Conservation (phyloP, 192 early-diverging fungal genomes). For the Chytriomyces sp. region DNA sequence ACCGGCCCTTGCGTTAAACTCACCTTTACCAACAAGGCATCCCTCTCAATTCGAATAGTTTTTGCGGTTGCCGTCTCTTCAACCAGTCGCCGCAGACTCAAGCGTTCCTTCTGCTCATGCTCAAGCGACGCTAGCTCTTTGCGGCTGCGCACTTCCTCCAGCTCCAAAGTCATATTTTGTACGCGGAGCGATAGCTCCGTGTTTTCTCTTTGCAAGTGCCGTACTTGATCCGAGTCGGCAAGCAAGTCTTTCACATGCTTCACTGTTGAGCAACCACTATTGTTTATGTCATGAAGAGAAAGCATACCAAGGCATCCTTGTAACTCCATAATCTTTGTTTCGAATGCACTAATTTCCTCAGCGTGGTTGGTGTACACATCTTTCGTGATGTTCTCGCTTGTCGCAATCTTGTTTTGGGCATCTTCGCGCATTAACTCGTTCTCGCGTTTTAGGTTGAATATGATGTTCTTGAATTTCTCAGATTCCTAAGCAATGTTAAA, state of each 20-base stretch:
- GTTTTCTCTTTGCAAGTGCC: constrained; percentile 34
- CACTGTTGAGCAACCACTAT: neutral
- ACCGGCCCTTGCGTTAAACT: neutral
- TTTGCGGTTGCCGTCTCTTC: constrained; percentile 32
- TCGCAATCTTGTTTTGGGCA: constrained; percentile 15
- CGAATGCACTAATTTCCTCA: constrained; percentile 29
- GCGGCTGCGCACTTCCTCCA: constrained; percentile 30
- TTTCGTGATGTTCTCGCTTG: constrained; percentile 9
- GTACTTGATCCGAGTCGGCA: constrained; percentile 28
- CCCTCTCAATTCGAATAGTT: constrained; percentile 26
- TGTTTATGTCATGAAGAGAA: neutral
- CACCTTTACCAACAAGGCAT: constrained; percentile 29
- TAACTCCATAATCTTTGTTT: constrained; percentile 24
- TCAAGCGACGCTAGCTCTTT: constrained; percentile 27
- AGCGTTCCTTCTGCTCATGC: constrained; percentile 30
- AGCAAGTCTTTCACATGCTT: constrained; percentile 1
- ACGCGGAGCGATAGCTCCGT: constrained; percentile 6
- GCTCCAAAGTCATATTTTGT: constrained; percentile 21
- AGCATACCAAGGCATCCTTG: constrained; percentile 24
- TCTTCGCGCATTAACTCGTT: constrained; percentile 28
- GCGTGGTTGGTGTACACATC: constrained; percentile 14
- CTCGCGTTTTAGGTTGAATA: constrained; percentile 15
- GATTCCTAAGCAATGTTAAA: constrained; percentile 10
- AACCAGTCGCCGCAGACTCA: constrained; percentile 7
- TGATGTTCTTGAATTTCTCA: constrained; percentile 15